A percentile compares a stretch with the other conserved stretches of the same genome.
These are phyloP conservation scores for Kwoniella shandongensis DNA, from an alignment of 768 basidiomycete species.

Conservation along the genomic window DNA sequence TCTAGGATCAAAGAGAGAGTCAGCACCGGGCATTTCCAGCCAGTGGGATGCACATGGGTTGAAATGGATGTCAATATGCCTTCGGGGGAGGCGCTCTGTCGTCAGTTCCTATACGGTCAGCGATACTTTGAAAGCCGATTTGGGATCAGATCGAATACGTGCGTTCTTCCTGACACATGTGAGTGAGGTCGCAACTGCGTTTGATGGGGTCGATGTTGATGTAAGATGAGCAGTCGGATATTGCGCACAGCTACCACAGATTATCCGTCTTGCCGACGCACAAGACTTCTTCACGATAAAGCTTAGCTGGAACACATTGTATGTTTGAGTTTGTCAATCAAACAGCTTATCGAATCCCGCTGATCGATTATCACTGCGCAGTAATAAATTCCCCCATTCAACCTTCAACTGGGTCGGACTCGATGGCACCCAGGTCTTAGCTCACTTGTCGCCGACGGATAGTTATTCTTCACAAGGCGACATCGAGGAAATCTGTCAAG, in stretches of 20 bases:
- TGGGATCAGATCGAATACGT: slow-evolving; percentile 54
- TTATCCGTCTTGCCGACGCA: slow-evolving; percentile 74
- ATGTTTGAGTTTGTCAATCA: background rate
- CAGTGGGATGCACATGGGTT: slow-evolving; percentile 91
- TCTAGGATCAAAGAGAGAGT: slow-evolving; percentile 75
- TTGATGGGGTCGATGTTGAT: too few relatives aligned
- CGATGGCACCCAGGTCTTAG: slow-evolving; percentile 89
- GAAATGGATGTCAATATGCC: slow-evolving; percentile 76
- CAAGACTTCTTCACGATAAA: slow-evolving; percentile 98
- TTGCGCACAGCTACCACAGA: slow-evolving; percentile 84
- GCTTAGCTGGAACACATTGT: slow-evolving; percentile 66
- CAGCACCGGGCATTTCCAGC: slow-evolving; percentile 70
- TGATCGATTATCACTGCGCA: slow-evolving; percentile 49
- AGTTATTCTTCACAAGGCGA: slow-evolving; percentile 83
- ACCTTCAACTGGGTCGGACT: slow-evolving; percentile 90
- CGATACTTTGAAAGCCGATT: slow-evolving; percentile 68
- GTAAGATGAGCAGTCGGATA: slow-evolving; percentile 80
- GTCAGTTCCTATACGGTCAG: slow-evolving; percentile 91
- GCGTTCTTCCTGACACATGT: slow-evolving; percentile 54
- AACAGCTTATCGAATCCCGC: background rate
- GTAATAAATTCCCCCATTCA: slow-evolving; percentile 89
- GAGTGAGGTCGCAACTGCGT: too few relatives aligned
- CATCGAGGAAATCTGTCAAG: slow-evolving; percentile 80
- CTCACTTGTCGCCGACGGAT: slow-evolving; percentile 96
- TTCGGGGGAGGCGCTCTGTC: slow-evolving; percentile 85